A percentile compares a stretch with the other conserved stretches of the same genome.
Conservation (phyloP, 495 filamentous ascomycete species). For the Aspergillus avenaceus region DNA sequence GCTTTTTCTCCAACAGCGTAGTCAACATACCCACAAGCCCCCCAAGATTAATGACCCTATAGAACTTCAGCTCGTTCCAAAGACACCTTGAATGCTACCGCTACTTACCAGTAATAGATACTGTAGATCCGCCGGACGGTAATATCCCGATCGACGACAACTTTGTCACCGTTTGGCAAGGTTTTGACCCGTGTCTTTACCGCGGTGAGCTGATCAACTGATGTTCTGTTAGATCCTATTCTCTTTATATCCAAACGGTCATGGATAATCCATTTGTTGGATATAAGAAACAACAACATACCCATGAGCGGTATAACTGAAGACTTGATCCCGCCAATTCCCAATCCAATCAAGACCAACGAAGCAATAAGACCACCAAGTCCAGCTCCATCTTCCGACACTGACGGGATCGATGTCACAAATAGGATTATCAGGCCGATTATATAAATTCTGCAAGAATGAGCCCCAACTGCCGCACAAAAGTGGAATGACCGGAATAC, state of each 20-base stretch:
- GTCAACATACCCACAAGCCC: constrained; percentile 35
- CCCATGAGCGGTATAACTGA: too few relatives aligned
- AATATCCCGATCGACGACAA: constrained; percentile 60
- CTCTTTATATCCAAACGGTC: too few relatives aligned
- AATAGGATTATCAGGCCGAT: constrained; percentile 62
- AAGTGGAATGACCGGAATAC: too few relatives aligned
- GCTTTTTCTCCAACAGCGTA: constrained; percentile 30
- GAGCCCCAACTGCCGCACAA: too few relatives aligned
- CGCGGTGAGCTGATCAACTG: too few relatives aligned
- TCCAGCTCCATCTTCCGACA: constrained; percentile 11
- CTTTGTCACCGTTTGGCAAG: constrained; percentile 47
- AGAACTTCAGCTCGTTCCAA: constrained; percentile 10
- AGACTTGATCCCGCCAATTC: constrained; percentile 50
- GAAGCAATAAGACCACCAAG: constrained; percentile 16
- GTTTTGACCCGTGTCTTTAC: too few relatives aligned
- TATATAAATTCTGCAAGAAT: constrained; percentile 52
- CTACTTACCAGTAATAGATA: neutral
- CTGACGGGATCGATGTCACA: constrained; percentile 52
- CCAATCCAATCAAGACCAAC: constrained; percentile 25
- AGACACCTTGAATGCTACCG: neutral
- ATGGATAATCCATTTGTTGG: too few relatives aligned
- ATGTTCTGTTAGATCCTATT: too few relatives aligned
- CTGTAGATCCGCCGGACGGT: constrained; percentile 30
- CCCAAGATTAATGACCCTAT: constrained; percentile 32
- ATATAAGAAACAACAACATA: too few relatives aligned